phyloP scores from a whole-genome alignment of 1,284 basidiomycete species.

The Earliella scabrosa region DNA sequence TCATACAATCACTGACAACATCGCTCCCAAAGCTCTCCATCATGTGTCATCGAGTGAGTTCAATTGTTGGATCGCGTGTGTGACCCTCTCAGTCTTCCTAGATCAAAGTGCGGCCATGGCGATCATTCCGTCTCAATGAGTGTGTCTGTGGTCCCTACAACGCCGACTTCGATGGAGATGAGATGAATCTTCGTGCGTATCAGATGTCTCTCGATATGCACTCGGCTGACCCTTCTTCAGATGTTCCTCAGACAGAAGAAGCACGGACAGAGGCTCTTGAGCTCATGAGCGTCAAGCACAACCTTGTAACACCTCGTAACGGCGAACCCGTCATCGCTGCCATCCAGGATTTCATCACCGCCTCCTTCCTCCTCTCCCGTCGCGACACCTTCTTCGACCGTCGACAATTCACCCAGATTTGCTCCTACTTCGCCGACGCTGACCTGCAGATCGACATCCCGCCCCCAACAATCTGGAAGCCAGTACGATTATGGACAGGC shows the following conservation, averaged over 20 bases:
- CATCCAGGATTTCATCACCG: conserved; percentile 98
- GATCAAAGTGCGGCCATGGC: conserved; percentile 95
- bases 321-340: conserved; percentile 99
- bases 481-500: conserved; percentile 94
- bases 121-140: conserved; percentile 97
- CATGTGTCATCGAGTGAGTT: conserved; percentile 92
- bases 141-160: conserved; percentile 99
- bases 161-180: conserved; percentile 99
- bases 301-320: conserved; percentile 96
- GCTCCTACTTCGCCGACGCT: conserved; percentile 94
- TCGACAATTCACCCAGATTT: conserved; percentile 95
- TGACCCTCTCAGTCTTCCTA: conserved; percentile 29
- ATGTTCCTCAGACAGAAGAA: conserved; percentile 99
- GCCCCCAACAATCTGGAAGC: conserved; percentile 94
- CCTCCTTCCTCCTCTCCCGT: conserved; percentile 93
- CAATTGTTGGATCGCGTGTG: not conserved
- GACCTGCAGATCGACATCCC: conserved; percentile 94
- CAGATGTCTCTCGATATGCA: not conserved
- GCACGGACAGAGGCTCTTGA: conserved; percentile 97
- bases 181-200: conserved; percentile 96
- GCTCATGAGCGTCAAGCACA: conserved; percentile 98
- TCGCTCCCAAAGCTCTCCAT: conserved; percentile 85
- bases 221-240: conserved; percentile 42
- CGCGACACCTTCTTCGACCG: conserved; percentile 95
- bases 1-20: conserved; percentile 22